phyloP scores from a whole-genome alignment of 1,139 yeast species.

The Saccharomyces uvarum region DNA sequence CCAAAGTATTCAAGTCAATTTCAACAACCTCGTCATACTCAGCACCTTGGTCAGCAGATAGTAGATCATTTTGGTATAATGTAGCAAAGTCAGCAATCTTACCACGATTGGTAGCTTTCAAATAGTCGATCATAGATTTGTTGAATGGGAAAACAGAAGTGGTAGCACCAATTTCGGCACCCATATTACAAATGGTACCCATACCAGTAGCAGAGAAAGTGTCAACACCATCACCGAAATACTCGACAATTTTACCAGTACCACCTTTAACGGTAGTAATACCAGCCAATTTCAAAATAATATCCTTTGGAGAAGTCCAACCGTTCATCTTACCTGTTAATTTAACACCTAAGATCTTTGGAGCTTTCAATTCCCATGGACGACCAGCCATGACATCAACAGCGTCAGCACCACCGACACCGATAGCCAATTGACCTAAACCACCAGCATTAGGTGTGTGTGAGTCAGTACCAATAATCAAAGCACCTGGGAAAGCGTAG shows the following conservation, averaged over 20 bases:
- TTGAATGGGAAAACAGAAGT: constrained; percentile 97
- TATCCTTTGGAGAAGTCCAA: constrained; percentile 98
- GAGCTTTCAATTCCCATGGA: constrained; percentile 98
- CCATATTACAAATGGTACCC: constrained; percentile 99
- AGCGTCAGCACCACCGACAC: constrained; percentile 99
- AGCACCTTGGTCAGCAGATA: constrained; percentile 87
- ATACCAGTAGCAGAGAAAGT: constrained; percentile 97
- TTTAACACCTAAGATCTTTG: constrained; percentile 94
- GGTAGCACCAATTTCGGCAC: constrained; percentile 99
- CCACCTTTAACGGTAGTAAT: constrained; percentile 98
- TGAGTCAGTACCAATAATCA: constrained; percentile 96
- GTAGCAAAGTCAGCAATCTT: constrained; percentile 77
- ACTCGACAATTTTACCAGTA: constrained; percentile 95
- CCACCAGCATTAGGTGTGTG: constrained; percentile 99
- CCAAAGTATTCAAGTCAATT: constrained; percentile 88
- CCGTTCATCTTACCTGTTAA: constrained; percentile 92
- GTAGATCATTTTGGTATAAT: constrained; percentile 64
- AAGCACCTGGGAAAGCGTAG: constrained; percentile 97
- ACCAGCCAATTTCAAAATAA: constrained; percentile 92
- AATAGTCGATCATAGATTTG: constrained; percentile 81
- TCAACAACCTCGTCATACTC: constrained; percentile 95
- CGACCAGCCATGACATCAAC: constrained; percentile 94
- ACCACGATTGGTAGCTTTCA: constrained; percentile 80
- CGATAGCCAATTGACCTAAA: constrained; percentile 95
- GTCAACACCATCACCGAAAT: constrained; percentile 94